phyloP scores from a whole-genome alignment of 2,329 filamentous ascomycete species.

The Bipolaris sorokiniana region DNA sequence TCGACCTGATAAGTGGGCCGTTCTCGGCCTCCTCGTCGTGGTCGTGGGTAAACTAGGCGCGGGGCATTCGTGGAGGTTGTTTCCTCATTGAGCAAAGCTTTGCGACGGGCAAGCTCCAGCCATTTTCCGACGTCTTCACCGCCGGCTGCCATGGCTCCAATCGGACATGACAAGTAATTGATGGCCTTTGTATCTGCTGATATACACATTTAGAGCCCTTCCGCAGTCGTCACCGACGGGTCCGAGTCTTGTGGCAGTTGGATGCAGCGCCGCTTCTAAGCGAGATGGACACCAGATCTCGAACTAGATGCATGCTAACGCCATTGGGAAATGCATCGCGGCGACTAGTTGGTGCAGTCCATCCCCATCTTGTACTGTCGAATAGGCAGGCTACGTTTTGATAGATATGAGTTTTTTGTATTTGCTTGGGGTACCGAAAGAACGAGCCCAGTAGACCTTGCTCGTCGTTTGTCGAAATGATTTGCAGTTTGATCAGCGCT shows the following conservation, averaged over 20 bases:
- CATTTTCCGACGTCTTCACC: constrained; percentile 26
- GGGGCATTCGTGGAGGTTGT: constrained; percentile 37
- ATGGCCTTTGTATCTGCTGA: constrained; percentile 26
- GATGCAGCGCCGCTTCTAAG: constrained; percentile 15
- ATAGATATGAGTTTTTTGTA: not conserved
- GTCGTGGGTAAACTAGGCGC: constrained; percentile 27
- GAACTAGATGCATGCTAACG: constrained; percentile 9
- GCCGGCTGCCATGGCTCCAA: constrained; percentile 35
- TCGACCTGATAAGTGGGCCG: constrained; percentile 22
- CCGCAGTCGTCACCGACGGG: constrained; percentile 15
- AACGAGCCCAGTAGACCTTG: not conserved
- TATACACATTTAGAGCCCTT: constrained; percentile 6
- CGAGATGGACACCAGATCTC: constrained; percentile 9
- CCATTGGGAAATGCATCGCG: constrained; percentile 8
- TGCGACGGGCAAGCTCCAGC: constrained; percentile 26
- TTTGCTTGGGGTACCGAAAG: not conserved
- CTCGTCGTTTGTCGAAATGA: not conserved
- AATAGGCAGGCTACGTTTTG: not conserved
- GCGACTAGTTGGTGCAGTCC: not conserved
- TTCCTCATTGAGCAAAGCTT: constrained; percentile 38
- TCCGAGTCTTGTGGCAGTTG: constrained; percentile 10
- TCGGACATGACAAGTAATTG: constrained; percentile 23
- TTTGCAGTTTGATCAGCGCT: not conserved
- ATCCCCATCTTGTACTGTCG: not conserved
- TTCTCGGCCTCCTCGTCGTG: constrained; percentile 29